Conservation (phyloP, 2,329 filamentous ascomycete species). For the Exophiala lecanii-corni region DNA sequence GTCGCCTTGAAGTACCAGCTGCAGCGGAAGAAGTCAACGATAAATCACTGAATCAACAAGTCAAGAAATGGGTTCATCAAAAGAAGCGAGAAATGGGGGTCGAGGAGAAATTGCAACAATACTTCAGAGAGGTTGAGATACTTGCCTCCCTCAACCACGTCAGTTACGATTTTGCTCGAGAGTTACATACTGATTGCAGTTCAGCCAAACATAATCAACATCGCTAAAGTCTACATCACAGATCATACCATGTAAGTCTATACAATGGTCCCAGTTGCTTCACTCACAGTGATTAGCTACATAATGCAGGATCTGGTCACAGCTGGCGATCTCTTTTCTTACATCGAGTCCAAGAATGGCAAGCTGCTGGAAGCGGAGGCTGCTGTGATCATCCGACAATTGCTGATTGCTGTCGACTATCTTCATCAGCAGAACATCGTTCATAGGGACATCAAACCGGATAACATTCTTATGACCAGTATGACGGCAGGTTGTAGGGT, state of each 20-base stretch:
- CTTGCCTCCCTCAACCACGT: slow-evolving; percentile 52
- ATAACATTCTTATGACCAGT: slow-evolving; percentile 58
- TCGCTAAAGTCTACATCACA: slow-evolving; percentile 54
- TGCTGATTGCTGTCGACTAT: slow-evolving; percentile 55
- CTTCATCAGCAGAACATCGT: slow-evolving; percentile 53
- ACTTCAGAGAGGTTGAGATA: slow-evolving; percentile 41
- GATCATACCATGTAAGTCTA: slow-evolving; percentile 47
- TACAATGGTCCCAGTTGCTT: too few relatives aligned
- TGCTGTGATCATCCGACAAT: slow-evolving; percentile 52
- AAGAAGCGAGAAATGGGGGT: slow-evolving; percentile 24
- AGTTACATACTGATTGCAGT: slow-evolving; percentile 2
- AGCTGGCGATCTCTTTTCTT: slow-evolving; percentile 59
- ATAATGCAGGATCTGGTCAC: slow-evolving; percentile 58
- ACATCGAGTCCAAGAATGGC: slow-evolving; percentile 47
- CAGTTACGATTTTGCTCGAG: slow-evolving; percentile 19
- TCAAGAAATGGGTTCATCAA: slow-evolving; percentile 21
- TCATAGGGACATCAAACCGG: slow-evolving; percentile 60
- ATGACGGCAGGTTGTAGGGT: slow-evolving; percentile 48
- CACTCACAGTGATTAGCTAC: too few relatives aligned
- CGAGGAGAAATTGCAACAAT: slow-evolving; percentile 31
- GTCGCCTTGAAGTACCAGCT: slow-evolving; percentile 18
- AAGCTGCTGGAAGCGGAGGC: slow-evolving; percentile 47
- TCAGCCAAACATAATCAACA: slow-evolving; percentile 55
- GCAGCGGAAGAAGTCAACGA: slow-evolving; percentile 21
- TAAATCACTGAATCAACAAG: slow-evolving; percentile 14